Percentiles rank a stretch among this genome's conserved stretches.
phyloP scores from a whole-genome alignment of 2,329 filamentous ascomycete species.

The Ophiostoma ulmi region DNA sequence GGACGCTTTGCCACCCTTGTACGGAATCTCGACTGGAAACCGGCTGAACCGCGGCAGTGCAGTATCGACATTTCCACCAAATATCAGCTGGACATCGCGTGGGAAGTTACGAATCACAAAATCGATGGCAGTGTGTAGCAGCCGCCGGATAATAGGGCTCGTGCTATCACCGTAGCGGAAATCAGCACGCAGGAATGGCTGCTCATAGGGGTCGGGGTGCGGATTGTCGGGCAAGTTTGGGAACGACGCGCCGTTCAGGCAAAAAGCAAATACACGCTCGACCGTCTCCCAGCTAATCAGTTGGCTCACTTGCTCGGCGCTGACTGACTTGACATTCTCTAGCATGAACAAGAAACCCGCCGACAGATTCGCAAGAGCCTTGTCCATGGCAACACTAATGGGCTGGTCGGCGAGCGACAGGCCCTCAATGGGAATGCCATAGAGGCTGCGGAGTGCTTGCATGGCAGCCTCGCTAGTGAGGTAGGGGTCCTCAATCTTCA shows the following conservation, averaged over 20 bases:
- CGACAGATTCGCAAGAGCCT: constrained; percentile 24
- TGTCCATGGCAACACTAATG: constrained; percentile 18
- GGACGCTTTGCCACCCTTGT: background rate
- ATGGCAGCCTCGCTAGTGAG: constrained; percentile 22
- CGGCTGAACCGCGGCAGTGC: constrained; percentile 9
- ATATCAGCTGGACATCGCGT: constrained; percentile 42
- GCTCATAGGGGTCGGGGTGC: constrained; percentile 24
- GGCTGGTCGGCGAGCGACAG: constrained; percentile 7
- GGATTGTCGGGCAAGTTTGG: constrained; percentile 30
- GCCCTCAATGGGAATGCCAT: constrained; percentile 23
- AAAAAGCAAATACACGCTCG: constrained; percentile 26
- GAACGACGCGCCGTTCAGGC: constrained; percentile 31
- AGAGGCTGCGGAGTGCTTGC: constrained; percentile 27
- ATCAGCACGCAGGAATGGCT: constrained; percentile 30
- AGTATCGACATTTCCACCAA: background rate
- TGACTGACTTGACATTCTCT: constrained; percentile 23
- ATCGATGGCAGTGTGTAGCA: constrained; percentile 52
- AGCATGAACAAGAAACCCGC: constrained; percentile 27
- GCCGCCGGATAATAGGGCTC: constrained; percentile 35
- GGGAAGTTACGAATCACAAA: constrained; percentile 60
- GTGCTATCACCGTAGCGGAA: constrained; percentile 52
- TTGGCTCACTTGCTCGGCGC: constrained; percentile 21
- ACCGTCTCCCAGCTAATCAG: constrained; percentile 27
- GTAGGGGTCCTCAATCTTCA: constrained; percentile 25
- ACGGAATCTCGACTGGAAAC: background rate